These are phyloP conservation scores for Aspergillus wentii DNA, from an alignment of 495 filamentous ascomycete species.

Conservation along the genomic window DNA sequence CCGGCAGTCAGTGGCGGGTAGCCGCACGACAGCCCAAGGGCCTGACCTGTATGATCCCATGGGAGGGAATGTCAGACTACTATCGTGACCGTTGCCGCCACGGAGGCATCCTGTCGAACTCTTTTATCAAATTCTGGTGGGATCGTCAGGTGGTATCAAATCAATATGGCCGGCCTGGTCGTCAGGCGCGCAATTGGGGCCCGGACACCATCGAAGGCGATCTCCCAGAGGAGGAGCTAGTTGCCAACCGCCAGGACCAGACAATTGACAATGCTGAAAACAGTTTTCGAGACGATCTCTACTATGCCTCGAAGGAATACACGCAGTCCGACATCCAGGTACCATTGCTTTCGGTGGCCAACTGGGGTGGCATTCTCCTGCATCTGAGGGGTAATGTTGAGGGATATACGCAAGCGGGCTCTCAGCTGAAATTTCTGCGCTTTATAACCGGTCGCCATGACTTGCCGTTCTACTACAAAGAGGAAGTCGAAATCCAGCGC, in stretches of 20 bases:
- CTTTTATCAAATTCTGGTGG: slow-evolving; percentile 55
- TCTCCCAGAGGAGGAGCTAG: slow-evolving; percentile 38
- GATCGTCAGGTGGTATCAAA: slow-evolving; percentile 47
- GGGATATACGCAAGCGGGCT: slow-evolving; percentile 55
- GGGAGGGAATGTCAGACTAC: slow-evolving; percentile 58
- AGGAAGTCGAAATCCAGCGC: slow-evolving; percentile 59
- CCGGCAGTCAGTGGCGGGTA: slow-evolving; percentile 54
- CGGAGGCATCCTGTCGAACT: slow-evolving; percentile 55
- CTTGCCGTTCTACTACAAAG: slow-evolving; percentile 64
- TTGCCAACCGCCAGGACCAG: slow-evolving; percentile 47
- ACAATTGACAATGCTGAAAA: slow-evolving; percentile 45
- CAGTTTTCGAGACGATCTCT: slow-evolving; percentile 47
- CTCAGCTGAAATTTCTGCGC: slow-evolving; percentile 58
- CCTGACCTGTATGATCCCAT: slow-evolving; percentile 47
- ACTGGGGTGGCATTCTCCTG: slow-evolving; percentile 61
- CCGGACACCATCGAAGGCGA: slow-evolving; percentile 55
- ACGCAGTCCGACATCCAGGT: too few relatives aligned
- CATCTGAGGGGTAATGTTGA: slow-evolving; percentile 63
- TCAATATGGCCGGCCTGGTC: slow-evolving; percentile 48
- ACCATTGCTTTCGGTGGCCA: slow-evolving; percentile 57
- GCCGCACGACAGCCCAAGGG: slow-evolving; percentile 50
- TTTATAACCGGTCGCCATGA: slow-evolving; percentile 68
- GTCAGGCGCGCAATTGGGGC: slow-evolving; percentile 8
- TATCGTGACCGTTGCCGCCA: slow-evolving; percentile 53
- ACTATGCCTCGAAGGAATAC: slow-evolving; percentile 51